Percentiles rank a stretch among this genome's conserved stretches.
phyloP scores from a whole-genome alignment of 257 asterid species.

The Lantana camara region DNA sequence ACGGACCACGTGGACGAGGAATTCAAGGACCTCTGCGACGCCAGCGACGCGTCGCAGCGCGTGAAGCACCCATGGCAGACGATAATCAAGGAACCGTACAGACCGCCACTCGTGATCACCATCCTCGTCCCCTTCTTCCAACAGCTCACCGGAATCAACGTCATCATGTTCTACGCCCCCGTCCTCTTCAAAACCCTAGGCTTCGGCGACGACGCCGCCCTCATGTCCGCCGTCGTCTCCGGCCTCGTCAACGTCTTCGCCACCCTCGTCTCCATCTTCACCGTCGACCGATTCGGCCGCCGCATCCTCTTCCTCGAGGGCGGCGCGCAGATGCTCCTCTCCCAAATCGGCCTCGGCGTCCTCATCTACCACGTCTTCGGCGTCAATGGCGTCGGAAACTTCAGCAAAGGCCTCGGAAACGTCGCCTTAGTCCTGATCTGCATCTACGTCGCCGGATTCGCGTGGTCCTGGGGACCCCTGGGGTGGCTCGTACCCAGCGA shows the following conservation, averaged over 20 bases:
- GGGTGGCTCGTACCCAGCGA: conserved; percentile 74
- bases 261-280: conserved; percentile 39
- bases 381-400: conserved; percentile 32
- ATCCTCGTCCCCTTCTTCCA: conserved; percentile 54
- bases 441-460: conserved; percentile 55
- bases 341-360: conserved; percentile 36
- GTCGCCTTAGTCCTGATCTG: conserved; percentile 49
- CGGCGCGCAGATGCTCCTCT: conserved; percentile 46
- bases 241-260: conserved; percentile 50
- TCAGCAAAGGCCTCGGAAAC: conserved; percentile 38
- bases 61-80: conserved; percentile 39
- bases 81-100: conserved; percentile 25
- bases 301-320: conserved; percentile 46
- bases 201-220: conserved; percentile 50
- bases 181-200: conserved; percentile 64
- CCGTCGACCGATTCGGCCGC: conserved; percentile 48
- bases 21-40: conserved; percentile 48
- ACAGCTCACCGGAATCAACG: conserved; percentile 61
- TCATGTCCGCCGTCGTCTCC: conserved; percentile 52
- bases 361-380: conserved; percentile 41
- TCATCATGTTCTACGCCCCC: conserved; percentile 66
- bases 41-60: conserved; percentile 41
- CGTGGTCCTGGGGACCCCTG: conserved; percentile 75
- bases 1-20: conserved; percentile 38
- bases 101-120: conserved; percentile 54